phyloP scores from a whole-genome alignment of 2,329 filamentous ascomycete species.

The Penicillium sp. region DNA sequence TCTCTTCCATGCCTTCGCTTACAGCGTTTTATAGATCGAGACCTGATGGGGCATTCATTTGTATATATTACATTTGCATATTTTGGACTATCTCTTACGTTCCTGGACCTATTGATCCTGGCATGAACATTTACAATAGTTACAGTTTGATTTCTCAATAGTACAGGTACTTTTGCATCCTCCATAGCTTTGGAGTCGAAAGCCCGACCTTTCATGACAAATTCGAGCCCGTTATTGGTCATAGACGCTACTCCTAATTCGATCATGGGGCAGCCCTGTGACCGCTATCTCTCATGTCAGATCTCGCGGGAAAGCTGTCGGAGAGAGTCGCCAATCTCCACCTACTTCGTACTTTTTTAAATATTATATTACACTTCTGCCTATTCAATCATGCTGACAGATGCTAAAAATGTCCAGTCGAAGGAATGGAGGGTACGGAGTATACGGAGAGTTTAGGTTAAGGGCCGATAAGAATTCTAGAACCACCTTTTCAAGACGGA shows the following conservation, averaged over 20 bases:
- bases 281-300: background rate
- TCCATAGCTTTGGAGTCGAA: too few species aligned
- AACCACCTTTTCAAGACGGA: too few species aligned
- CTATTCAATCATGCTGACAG: background rate
- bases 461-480: too few species aligned
- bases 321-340: background rate
- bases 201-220: background rate
- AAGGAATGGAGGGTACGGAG: background rate
- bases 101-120: background rate
- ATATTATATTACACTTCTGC: background rate
- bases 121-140: background rate
- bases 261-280: background rate
- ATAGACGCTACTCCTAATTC: background rate
- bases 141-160: background rate
- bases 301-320: background rate
- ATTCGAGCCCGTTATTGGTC: background rate
- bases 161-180: background rate
- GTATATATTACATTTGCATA: conserved; percentile 19
- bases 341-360: too few species aligned
- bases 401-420: background rate
- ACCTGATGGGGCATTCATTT: conserved; percentile 6
- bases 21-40: background rate
- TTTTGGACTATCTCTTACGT: background rate
- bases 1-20: background rate
- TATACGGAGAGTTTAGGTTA: background rate